These are phyloP conservation scores for Penicillium salamii DNA, from an alignment of 495 filamentous ascomycete genomes.

Conservation along the genomic window DNA sequence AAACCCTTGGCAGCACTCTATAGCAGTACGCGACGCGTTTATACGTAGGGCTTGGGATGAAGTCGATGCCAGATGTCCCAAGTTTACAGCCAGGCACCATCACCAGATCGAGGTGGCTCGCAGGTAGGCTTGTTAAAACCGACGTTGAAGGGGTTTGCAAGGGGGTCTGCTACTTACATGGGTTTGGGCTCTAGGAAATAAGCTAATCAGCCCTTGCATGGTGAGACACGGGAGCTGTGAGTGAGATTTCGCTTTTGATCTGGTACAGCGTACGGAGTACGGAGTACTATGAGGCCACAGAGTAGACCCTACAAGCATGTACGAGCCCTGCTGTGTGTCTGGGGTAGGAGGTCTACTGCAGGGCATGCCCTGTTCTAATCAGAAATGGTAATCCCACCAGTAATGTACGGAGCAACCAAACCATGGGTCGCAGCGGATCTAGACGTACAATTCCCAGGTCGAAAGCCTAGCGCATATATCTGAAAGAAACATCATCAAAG, in stretches of 20 bases:
- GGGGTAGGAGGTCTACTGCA: neutral
- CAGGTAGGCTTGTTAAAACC: neutral
- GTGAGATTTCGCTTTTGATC: neutral
- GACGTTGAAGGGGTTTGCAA: conserved; percentile 2
- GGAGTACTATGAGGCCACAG: no score
- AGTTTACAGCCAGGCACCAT: no score
- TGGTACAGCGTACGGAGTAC: no score
- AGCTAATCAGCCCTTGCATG: conserved; percentile 10
- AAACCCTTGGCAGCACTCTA: conserved; percentile 1
- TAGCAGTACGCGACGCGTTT: conserved; percentile 11
- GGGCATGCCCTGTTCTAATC: conserved; percentile 1
- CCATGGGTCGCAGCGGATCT: neutral
- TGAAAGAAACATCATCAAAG: neutral
- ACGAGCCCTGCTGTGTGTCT: no score
- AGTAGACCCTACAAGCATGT: no score
- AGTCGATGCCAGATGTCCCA: no score
- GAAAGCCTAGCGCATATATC: neutral
- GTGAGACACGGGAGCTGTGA: neutral
- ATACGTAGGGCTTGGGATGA: neutral
- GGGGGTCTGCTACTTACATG: neutral
- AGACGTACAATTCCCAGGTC: no score
- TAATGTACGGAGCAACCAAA: neutral
- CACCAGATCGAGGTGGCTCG: no score
- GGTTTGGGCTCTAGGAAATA: conserved; percentile 3
- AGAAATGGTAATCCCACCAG: neutral